Percentiles rank a stretch among this genome's conserved stretches.
Conservation (phyloP, 2,329 filamentous ascomycete species). For the Diatrype stigma region DNA sequence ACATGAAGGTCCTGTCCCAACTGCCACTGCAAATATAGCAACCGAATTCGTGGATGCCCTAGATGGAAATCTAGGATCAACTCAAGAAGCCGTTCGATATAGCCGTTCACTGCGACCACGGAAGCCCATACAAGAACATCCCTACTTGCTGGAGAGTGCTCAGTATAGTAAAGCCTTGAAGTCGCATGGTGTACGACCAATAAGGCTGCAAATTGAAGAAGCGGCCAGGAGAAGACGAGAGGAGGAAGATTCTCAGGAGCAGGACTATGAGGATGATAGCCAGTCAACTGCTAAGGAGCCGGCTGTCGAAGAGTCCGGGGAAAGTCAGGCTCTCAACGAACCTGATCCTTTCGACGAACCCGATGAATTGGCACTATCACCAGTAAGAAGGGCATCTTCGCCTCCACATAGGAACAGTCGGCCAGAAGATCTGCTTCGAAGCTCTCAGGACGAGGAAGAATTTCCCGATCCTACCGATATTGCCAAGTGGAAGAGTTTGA, state of each 20-base stretch:
- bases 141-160: conserved; percentile 53
- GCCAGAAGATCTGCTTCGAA: conserved; percentile 8
- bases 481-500: conserved; percentile 22
- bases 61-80: conserved; percentile 9
- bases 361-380: conserved; percentile 15
- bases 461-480: conserved; percentile 27
- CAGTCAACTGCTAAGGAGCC: conserved; percentile 33
- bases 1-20: conserved; percentile 4
- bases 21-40: conserved; percentile 2
- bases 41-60: conserved; percentile 3
- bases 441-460: conserved; percentile 26
- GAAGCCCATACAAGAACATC: conserved; percentile 58
- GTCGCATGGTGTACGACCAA: conserved; percentile 50
- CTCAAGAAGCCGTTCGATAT: conserved; percentile 6
- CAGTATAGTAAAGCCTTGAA: conserved; percentile 50
- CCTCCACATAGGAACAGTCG: conserved; percentile 4
- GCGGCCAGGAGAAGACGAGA: conserved; percentile 29
- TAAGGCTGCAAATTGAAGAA: conserved; percentile 37
- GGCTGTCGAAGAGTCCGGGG: conserved; percentile 27
- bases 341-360: conserved; percentile 11
- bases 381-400: conserved; percentile 10
- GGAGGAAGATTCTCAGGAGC: conserved; percentile 44
- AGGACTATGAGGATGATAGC: conserved; percentile 49
- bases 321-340: conserved; percentile 28
- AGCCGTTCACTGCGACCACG: conserved; percentile 52